A percentile compares a stretch with the other conserved stretches of the same genome.
Conservation (phyloP, 768 basidiomycete species). For the Rhodotorula sphaerocarpa region DNA sequence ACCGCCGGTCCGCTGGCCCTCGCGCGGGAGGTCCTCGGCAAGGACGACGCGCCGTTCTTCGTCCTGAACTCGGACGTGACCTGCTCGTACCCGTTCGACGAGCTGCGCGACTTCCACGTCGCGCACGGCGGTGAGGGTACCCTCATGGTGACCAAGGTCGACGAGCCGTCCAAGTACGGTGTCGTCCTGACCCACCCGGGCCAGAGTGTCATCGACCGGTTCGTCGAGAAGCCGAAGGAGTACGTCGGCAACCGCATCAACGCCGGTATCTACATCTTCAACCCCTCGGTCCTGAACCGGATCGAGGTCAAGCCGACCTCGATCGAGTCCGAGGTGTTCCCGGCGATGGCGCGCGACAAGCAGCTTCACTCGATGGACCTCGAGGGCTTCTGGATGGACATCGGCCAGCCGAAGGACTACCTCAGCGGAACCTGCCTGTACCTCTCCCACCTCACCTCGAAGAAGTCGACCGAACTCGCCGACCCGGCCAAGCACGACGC, state of each 20-base stretch:
- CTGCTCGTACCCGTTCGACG: conserved; percentile 49
- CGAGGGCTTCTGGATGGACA: conserved; percentile 50
- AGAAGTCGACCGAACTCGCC: conserved; percentile 38
- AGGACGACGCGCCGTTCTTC: conserved; percentile 51
- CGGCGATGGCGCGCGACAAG: conserved; percentile 45
- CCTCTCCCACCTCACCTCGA: conserved; percentile 46
- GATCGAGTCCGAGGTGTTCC: conserved; percentile 50
- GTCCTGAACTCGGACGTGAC: conserved; percentile 51
- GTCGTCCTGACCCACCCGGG: conserved; percentile 48
- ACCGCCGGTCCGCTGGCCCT: conserved; percentile 50
- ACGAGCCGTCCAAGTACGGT: conserved; percentile 49
- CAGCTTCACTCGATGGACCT: conserved; percentile 50
- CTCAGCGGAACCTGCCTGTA: conserved; percentile 48
- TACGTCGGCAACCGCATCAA: conserved; percentile 51
- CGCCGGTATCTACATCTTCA: conserved; percentile 52
- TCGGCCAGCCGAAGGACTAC: conserved; percentile 49
- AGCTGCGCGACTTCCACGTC: conserved; percentile 49
- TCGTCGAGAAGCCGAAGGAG: conserved; percentile 50
- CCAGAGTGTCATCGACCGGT: conserved; percentile 48
- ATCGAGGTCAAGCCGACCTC: conserved; percentile 50
- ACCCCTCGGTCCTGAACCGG: conserved; percentile 48
- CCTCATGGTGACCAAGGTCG: conserved; percentile 51
- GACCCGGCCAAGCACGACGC: conserved; percentile 47
- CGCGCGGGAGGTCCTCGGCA: conserved; percentile 47
- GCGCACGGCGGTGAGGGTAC: conserved; percentile 49